Evolutionary conservation across 2,329 filamentous ascomycete genomes (phyloP).

Genomic region (Trichophyton mentagrophytes): DNA sequence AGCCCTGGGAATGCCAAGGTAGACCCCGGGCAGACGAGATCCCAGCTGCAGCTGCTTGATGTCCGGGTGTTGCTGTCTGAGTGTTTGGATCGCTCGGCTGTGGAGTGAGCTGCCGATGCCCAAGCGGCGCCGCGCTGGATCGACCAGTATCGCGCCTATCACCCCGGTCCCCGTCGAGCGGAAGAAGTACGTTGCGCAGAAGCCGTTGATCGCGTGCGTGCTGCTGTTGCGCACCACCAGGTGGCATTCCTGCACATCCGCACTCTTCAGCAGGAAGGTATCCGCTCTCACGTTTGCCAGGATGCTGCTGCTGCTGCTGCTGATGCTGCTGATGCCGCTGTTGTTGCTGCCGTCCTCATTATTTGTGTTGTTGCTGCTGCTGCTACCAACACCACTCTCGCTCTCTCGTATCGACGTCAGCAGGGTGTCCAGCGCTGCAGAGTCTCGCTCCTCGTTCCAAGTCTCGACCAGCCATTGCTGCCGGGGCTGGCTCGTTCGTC

Average conservation of each 20-base stretch:
- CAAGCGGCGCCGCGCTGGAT: conserved; percentile 70
- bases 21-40: conserved; percentile 68
- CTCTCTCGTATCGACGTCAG: conserved; percentile 54
- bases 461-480: conserved; percentile 91
- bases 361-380: conserved; percentile 39
- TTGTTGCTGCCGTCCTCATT: too few species aligned
- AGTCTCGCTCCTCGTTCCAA: conserved; percentile 70
- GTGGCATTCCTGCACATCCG: conserved; percentile 64
- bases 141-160: conserved; percentile 78
- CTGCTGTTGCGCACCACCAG: conserved; percentile 91
- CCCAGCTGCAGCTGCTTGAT: conserved; percentile 74
- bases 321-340: too few species aligned
- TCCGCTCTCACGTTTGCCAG: conserved; percentile 56
- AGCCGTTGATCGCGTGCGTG: conserved; percentile 80
- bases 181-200: conserved; percentile 77
- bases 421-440: conserved; percentile 59
- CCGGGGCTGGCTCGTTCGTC: conserved; percentile 70
- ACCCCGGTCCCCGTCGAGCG: conserved; percentile 57
- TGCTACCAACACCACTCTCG: conserved; percentile 14
- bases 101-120: conserved; percentile 86
- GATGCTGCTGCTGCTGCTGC: conserved; percentile 47
- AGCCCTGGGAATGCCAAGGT: conserved; percentile 65
- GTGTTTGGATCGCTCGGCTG: conserved; percentile 63
- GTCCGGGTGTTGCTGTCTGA: conserved; percentile 53
- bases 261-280: conserved; percentile 61